Percentiles rank a stretch among this genome's conserved stretches.
phyloP scores from a whole-genome alignment of 345 rosid species.

The Pelargonium nanum region DNA sequence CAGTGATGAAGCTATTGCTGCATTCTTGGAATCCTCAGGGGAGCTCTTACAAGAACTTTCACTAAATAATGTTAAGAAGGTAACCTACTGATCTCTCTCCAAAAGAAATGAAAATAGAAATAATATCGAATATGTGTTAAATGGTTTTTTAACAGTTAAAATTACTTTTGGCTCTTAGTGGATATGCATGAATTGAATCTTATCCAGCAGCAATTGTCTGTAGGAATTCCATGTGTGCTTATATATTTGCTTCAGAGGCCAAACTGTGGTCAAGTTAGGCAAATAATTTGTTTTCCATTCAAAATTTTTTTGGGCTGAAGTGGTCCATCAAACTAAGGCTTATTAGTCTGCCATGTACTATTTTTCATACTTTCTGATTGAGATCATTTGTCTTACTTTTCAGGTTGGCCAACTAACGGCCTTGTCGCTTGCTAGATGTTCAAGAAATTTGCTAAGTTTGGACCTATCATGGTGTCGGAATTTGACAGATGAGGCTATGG shows the following conservation, averaged over 20 bases:
- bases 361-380: background rate
- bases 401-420: constrained; percentile 71
- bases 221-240: background rate
- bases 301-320: background rate
- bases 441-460: constrained; percentile 40
- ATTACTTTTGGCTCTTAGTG: background rate
- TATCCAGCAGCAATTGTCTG: background rate
- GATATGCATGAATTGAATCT: background rate
- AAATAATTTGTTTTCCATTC: background rate
- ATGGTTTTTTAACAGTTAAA: background rate
- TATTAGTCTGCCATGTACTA: background rate
- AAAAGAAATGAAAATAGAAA: background rate
- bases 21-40: constrained; percentile 73
- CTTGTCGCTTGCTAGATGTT: constrained; percentile 45
- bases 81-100: constrained; percentile 14
- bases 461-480: constrained; percentile 84
- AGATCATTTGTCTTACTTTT: too few species aligned
- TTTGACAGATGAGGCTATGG: constrained; percentile 52
- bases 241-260: background rate
- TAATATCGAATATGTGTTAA: background rate
- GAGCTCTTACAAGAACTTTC: constrained; percentile 51
- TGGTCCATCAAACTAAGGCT: background rate
- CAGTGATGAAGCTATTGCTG: constrained; percentile 92
- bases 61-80: constrained; percentile 66
- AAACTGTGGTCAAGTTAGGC: background rate